A percentile compares a stretch with the other conserved stretches of the same genome.
These are phyloP conservation scores for Pleurotus pulmonarius DNA, from an alignment of 768 basidiomycete genomes.

Conservation along the genomic window DNA sequence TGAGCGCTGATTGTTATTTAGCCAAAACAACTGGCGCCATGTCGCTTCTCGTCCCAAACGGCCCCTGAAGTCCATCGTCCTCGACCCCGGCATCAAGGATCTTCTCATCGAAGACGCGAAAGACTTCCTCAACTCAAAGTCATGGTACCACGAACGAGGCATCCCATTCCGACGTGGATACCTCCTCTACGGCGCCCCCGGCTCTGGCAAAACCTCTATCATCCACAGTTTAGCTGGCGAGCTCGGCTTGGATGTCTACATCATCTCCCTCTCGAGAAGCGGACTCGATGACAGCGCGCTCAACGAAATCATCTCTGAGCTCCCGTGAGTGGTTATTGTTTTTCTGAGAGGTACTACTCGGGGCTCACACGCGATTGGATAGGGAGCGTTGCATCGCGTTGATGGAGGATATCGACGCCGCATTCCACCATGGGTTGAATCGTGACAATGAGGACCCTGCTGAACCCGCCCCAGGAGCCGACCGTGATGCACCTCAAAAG, in stretches of 20 bases:
- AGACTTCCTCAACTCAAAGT: constrained; percentile 65
- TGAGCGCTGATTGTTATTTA: not conserved
- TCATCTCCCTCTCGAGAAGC: constrained; percentile 60
- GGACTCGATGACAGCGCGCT: constrained; percentile 63
- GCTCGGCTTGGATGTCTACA: constrained; percentile 69
- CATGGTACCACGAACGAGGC: constrained; percentile 73
- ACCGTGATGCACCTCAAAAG: not conserved
- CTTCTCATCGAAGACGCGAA: constrained; percentile 61
- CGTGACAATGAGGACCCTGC: constrained; percentile 24
- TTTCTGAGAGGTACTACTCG: no score
- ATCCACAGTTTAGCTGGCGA: constrained; percentile 80
- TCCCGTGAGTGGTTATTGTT: constrained; percentile 38
- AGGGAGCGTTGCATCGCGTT: constrained; percentile 62
- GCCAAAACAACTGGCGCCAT: constrained; percentile 45
- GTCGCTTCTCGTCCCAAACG: constrained; percentile 62
- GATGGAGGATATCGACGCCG: constrained; percentile 85
- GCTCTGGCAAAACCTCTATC: constrained; percentile 76
- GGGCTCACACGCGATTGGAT: no score
- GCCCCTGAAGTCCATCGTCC: constrained; percentile 60
- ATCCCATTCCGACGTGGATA: constrained; percentile 83
- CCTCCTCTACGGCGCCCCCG: constrained; percentile 73
- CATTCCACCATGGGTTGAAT: constrained; percentile 48
- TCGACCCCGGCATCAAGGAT: constrained; percentile 68
- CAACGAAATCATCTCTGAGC: constrained; percentile 50
- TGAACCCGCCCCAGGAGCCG: not conserved